Conservation (phyloP, 352 stramenopile genomes). For the Phytophthora sp. region DNA sequence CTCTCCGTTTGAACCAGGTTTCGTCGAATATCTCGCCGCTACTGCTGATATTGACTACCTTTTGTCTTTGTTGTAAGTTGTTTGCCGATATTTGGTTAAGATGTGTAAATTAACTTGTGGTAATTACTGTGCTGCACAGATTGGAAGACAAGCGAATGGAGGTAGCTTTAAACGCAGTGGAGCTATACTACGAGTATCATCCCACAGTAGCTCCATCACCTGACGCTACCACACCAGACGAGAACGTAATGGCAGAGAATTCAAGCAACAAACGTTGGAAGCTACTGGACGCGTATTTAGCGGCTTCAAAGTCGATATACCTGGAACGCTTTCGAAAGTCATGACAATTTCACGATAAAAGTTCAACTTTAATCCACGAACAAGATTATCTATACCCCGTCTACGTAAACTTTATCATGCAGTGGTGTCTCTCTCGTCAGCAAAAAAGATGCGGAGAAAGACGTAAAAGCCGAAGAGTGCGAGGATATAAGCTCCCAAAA, state of each 20-base stretch:
- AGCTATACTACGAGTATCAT: slow-evolving; percentile 53
- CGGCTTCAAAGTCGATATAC: slow-evolving; percentile 22
- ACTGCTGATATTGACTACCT: slow-evolving; percentile 43
- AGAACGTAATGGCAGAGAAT: background rate
- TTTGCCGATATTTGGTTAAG: background rate
- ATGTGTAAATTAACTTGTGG: too few relatives aligned
- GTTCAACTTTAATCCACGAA: slow-evolving; percentile 5
- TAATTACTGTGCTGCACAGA: slow-evolving; percentile 22
- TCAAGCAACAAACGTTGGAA: slow-evolving; percentile 22
- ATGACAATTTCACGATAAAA: slow-evolving; percentile 15
- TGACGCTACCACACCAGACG: background rate
- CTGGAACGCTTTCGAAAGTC: slow-evolving; percentile 24
- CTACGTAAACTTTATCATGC: slow-evolving; percentile 23
- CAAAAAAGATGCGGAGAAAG: slow-evolving; percentile 76
- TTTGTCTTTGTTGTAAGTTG: slow-evolving; percentile 37
- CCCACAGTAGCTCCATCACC: slow-evolving; percentile 9
- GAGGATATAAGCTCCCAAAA: slow-evolving; percentile 60
- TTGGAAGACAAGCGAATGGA: slow-evolving; percentile 52
- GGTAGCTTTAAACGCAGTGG: slow-evolving; percentile 36
- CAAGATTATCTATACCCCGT: too few relatives aligned
- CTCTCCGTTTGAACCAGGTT: slow-evolving; percentile 50
- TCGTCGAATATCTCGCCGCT: slow-evolving; percentile 57
- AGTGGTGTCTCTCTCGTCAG: slow-evolving; percentile 56
- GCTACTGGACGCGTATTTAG: slow-evolving; percentile 28
- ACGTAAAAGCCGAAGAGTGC: slow-evolving; percentile 64